Evolutionary conservation across 257 asterid genomes (phyloP).

Genomic region (Solanum chiquidenum): DNA sequence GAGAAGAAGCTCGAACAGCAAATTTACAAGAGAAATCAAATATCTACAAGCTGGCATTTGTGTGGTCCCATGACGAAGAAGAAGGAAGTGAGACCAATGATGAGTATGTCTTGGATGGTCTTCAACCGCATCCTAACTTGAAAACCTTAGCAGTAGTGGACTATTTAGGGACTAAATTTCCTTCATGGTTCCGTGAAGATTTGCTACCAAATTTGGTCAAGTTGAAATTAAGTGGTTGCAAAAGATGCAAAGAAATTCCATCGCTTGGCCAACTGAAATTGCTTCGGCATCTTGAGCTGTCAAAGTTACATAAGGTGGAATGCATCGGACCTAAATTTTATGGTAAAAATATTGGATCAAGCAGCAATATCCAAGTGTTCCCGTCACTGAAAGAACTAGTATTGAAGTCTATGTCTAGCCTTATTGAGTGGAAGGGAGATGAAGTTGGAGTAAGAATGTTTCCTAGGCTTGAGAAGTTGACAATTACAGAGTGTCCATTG

Average conservation of each 20-base stretch:
- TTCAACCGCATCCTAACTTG: conserved; percentile 7
- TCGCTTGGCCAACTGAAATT: conserved; percentile 11
- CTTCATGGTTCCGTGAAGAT: conserved; percentile 3
- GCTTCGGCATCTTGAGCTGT: neutral
- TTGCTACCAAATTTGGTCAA: neutral
- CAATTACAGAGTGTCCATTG: neutral
- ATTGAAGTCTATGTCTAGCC: neutral
- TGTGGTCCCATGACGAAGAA: neutral
- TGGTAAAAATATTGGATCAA: neutral
- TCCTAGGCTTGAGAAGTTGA: conserved; percentile 3
- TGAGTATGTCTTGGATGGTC: conserved; percentile 11
- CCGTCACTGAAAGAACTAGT: neutral
- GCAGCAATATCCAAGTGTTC: neutral
- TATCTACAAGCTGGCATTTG: neutral
- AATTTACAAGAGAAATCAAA: neutral
- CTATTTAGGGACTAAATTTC: conserved; percentile 1
- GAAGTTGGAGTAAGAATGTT: neutral
- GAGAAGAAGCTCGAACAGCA: neutral
- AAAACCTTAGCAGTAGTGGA: neutral
- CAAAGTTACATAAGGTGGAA: neutral
- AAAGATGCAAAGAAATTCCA: conserved; percentile 10
- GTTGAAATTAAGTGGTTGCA: neutral
- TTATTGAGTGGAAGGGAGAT: conserved; percentile 6
- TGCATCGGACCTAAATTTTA: neutral
- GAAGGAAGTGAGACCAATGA: neutral